Evolutionary conservation across 116 monocot genomes (phyloP), one percentile per base, ranked within the genome.

Genomic region (Trichopus zeylanicus): DNA sequence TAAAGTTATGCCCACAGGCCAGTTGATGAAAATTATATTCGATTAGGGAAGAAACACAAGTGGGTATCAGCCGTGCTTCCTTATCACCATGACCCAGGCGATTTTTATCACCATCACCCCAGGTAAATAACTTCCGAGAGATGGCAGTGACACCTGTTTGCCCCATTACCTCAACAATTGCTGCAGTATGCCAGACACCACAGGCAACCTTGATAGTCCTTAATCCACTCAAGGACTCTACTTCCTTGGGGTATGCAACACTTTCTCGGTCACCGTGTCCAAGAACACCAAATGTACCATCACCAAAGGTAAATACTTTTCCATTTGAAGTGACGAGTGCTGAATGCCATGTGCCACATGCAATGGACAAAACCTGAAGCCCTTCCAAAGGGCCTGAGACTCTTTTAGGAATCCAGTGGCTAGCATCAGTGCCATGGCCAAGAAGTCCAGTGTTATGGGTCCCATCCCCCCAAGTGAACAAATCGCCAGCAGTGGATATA

Each of bases 21-120:
- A 85, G 9, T 68, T 75, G 81, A 24, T 77, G 79, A 70, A 90
- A 90, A 72, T 85, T 85, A 60, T 85, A 74, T 29, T 90, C 90
- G 18, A 90, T 90, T 23, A 90, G 66, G 13, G 81, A 82, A 56
- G 89, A 68, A 2, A 90, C 77, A 55, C 90, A 90, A 64, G 90
- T 85, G 3, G 90, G 90, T n/a, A 78, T 74, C 20, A 90, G 76
- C 29, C 76, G 59, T 34, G 81, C 67, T 37, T 75, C 73, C 60
- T 76, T 85, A 56, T 90, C 85, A 39, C 90, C 82, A 58, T 89
- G 81, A 4, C 89, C 89, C 25, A 88, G 76, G 51, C 79, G 79
- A 59, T 76, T 68, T 59, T 87, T 87, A 53, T 87, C 87, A 39
- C 87, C 87, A 79, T 90, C 90, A 25, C 90, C 90, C 90, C 90